These are phyloP conservation scores for Stellera chamaejasme DNA, from an alignment of 345 rosid genomes.

Conservation along the genomic window DNA sequence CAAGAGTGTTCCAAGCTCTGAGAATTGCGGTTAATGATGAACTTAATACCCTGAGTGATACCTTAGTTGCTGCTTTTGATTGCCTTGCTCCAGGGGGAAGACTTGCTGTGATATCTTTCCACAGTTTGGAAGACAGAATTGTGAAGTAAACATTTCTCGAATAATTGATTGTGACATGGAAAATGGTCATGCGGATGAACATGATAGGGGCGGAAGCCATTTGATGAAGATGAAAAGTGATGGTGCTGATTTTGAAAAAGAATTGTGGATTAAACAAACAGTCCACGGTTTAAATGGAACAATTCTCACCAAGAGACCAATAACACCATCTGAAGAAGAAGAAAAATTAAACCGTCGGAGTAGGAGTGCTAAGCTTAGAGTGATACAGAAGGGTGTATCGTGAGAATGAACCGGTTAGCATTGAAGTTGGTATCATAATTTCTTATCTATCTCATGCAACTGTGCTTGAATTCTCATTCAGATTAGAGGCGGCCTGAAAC, in stretches of 20 bases:
- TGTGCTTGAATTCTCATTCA: too few relatives aligned
- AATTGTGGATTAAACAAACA: slow-evolving; percentile 56
- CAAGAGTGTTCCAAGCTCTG: slow-evolving; percentile 85
- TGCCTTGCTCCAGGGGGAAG: slow-evolving; percentile 89
- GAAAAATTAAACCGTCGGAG: slow-evolving; percentile 62
- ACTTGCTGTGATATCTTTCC: slow-evolving; percentile 87
- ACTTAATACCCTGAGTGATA: slow-evolving; percentile 60
- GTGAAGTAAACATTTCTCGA: slow-evolving; percentile 84
- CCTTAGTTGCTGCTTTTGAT: slow-evolving; percentile 58
- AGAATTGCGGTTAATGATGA: slow-evolving; percentile 94
- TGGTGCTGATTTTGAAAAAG: slow-evolving; percentile 15
- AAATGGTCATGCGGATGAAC: slow-evolving; percentile 15
- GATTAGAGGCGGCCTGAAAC: too few relatives aligned
- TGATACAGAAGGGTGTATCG: slow-evolving; percentile 40
- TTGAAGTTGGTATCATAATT: not conserved
- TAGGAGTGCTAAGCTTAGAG: slow-evolving; percentile 91
- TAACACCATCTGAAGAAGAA: slow-evolving; percentile 81
- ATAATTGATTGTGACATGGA: slow-evolving; percentile 32
- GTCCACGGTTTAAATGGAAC: slow-evolving; percentile 54
- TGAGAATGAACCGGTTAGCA: slow-evolving; percentile 9
- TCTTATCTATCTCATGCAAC: too few relatives aligned
- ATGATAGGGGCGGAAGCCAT: slow-evolving; percentile 15
- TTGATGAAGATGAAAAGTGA: slow-evolving; percentile 15
- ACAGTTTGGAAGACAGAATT: slow-evolving; percentile 92
- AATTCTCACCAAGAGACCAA: slow-evolving; percentile 83